A percentile compares a stretch with the other conserved stretches of the same genome.
phyloP scores from a whole-genome alignment of 805 yeast genomes.

The Candida quercuum region DNA sequence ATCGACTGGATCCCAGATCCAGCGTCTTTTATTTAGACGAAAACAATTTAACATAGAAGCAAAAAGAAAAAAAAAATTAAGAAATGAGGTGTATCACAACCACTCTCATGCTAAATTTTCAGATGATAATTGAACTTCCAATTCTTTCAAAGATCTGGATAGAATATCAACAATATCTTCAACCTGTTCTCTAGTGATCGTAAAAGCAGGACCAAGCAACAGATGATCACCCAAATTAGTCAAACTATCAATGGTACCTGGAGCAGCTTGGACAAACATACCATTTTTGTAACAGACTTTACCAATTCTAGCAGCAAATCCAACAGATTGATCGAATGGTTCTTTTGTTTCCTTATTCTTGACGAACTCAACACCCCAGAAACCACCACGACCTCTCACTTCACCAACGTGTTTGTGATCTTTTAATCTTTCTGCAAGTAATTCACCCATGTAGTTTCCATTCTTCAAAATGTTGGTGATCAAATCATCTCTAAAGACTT shows the following conservation, averaged over 20 bases:
- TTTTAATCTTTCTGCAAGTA: slow-evolving; percentile 24
- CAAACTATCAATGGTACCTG: slow-evolving; percentile 17
- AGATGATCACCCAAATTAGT: slow-evolving; percentile 38
- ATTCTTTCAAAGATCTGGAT: slow-evolving; percentile 4
- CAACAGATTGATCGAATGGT: slow-evolving; percentile 27
- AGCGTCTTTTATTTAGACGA: too few species aligned
- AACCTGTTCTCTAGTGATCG: slow-evolving; percentile 28
- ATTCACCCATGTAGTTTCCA: slow-evolving; percentile 36
- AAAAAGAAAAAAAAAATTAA: too few species aligned
- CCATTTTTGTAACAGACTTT: slow-evolving; percentile 31
- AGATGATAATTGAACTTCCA: slow-evolving; percentile 5
- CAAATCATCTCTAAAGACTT: slow-evolving; percentile 26
- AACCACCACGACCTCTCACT: slow-evolving; percentile 45
- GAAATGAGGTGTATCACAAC: too few species aligned
- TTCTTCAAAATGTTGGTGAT: slow-evolving; percentile 32
- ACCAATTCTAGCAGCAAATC: slow-evolving; percentile 23
- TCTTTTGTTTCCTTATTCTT: slow-evolving; percentile 38
- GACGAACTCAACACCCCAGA: slow-evolving; percentile 44
- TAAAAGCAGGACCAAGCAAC: slow-evolving; percentile 35
- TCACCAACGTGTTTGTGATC: slow-evolving; percentile 34
- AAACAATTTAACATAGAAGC: background rate
- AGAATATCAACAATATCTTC: slow-evolving; percentile 27
- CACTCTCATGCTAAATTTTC: too few species aligned
- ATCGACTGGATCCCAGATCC: too few species aligned
- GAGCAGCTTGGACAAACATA: slow-evolving; percentile 31